Evolutionary conservation across 2,329 filamentous ascomycete species (phyloP), one percentile per base, ranked within the genome.

Genomic region (Aquanectria penicillioides): DNA sequence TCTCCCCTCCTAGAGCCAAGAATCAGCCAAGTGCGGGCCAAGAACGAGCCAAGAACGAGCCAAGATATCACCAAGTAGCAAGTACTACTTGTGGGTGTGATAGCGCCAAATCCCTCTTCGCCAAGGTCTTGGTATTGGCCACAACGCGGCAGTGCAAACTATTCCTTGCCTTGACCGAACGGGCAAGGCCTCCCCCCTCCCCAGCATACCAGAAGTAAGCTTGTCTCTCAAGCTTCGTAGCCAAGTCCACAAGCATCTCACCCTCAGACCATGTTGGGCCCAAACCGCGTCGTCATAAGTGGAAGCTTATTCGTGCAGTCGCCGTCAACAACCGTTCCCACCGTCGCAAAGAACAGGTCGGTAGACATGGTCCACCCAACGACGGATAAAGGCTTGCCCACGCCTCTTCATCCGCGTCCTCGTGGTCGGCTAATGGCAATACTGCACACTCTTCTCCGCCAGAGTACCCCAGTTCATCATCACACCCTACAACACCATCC

Each of bases 101-200:
- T 29, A 31, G 37, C 44, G 34, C 28, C 15, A 36, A 15, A 26
- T 36, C 44, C 36, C 50, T 48, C 57, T 15, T 17, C 43, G 67
- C 67, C 67, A 69, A 69, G 67, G 46, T 59, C 64, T 69, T 69
- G 50, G 63, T 59, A 23, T 20, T 66, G 63, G 61, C 61, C 65
- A 66, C 63, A 69, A 55, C 56, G 68, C 68, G 68, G 68, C 68
- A 67, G 68, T 70, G 68, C 68, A 70, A 41, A 43, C 46, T 37
- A 57, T 37, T 5, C 9, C 25, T 40, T 18, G 8, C 29, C 38
- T 31, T n/a, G 22, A 13, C 23, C 5, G 5, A 4, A n/a, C n/a
- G n/a, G n/a, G n/a, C n/a, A n/a, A n/a, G n/a, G n/a, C 22, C 20
- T 41, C 4, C 12, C 31, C 34, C 29, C 23, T 17, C 10, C 33